A percentile compares a stretch with the other conserved stretches of the same genome.
Conservation (phyloP, 306 rosid genomes). For the Adenanthera pavonina region DNA sequence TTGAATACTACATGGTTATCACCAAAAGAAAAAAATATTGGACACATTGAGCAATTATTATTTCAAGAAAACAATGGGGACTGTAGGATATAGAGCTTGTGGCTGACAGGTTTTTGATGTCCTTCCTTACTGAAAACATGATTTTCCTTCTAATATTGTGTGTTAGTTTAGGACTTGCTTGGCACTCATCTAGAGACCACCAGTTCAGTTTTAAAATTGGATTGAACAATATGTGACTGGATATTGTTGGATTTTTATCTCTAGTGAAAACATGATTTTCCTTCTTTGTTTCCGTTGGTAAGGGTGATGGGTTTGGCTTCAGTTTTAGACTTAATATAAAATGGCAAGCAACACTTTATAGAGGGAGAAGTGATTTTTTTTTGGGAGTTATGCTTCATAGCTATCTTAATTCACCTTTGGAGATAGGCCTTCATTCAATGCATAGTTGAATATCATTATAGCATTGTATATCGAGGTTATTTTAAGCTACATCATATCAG, state of each 20-base stretch:
- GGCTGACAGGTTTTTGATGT: not conserved
- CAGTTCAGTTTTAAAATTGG: not conserved
- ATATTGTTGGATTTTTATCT: not conserved
- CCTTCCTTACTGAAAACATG: too few relatives aligned
- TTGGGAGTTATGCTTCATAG: not conserved
- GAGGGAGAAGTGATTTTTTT: not conserved
- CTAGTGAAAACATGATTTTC: not conserved
- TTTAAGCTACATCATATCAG: not conserved
- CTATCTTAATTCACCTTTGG: not conserved
- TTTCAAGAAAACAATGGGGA: not conserved
- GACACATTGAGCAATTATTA: not conserved
- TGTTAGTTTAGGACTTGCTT: not conserved
- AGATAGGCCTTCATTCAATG: not conserved
- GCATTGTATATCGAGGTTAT: not conserved
- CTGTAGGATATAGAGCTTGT: constrained; percentile 1
- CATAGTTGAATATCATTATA: not conserved
- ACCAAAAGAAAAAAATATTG: too few relatives aligned
- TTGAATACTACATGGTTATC: too few relatives aligned
- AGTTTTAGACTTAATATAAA: not conserved
- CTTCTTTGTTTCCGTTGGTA: not conserved
- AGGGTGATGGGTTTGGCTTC: not conserved
- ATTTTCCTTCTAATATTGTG: too few relatives aligned
- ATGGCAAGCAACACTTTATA: not conserved
- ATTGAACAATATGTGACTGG: not conserved
- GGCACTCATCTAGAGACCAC: not conserved